Base-by-base conservation (phyloP, 2,329 filamentous ascomycete genomes). In the Hypoxylon sp. region DNA sequence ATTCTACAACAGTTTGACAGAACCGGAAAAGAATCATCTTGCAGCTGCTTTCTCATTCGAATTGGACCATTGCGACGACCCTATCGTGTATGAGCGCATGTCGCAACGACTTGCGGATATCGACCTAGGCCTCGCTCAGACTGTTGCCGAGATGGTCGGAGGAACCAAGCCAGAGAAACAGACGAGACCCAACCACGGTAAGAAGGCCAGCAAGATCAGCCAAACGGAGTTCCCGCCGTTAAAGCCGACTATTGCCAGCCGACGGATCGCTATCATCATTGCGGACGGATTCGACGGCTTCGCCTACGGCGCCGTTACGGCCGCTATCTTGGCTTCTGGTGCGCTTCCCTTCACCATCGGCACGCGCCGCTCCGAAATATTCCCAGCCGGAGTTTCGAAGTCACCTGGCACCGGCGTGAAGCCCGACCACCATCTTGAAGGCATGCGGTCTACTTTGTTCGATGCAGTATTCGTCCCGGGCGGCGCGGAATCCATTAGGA, bases 1-100 rank as follows among this genome's bases (percentile, higher is more conserved):
- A 1, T 96, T 96, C 82, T 95, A 89, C 82, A 95, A 95, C 82
- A 94, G 91, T 14, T 79, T 95, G 71, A 87, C 88, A 0, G 80
- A 84, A 0, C 82, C 88, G 2, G 93, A 95, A 79, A 89, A 91
- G 79, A 74, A 75, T 11, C 91, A 93, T 75, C 79, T 91, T 14
- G 81, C 82, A 28, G 82, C 81, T 36, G 88, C 91, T 0, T 83
- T 93, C 10, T 82, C 83, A 2, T 93, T 93, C 74, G 91, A 93
- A 79, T 82, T 96, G 0, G 91, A 94, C 75, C 92, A 95, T 78
- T 96, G 93, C 76, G 91, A 95, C 21, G 93, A 96, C 45, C 87
- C 90, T 0, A 78, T 91, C 9, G 92, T 96, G 0, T 95, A 94
- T 78, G 86, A 90, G 68, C 87, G 90, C 28, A 85, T 94, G 78